Evolutionary conservation across 495 filamentous ascomycete genomes (phyloP).

Genomic region (Aspergillus nanangensis): DNA sequence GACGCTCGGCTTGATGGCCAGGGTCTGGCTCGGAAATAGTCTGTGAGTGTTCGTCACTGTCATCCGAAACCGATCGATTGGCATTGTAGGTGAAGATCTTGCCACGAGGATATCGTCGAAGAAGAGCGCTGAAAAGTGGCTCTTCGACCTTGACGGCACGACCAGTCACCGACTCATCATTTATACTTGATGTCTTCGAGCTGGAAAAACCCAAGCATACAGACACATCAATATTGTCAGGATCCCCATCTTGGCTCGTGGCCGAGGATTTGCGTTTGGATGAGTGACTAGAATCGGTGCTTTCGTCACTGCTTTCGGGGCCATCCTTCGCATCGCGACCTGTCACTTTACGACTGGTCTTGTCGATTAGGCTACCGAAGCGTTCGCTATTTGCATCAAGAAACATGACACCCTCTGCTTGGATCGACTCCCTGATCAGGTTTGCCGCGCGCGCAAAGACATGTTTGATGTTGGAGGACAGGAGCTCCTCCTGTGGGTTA

Average conservation of each 20-base stretch:
- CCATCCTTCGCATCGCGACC: neutral
- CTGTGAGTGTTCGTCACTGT: slow-evolving; percentile 8
- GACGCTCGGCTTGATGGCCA: slow-evolving; percentile 23
- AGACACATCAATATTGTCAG: slow-evolving; percentile 4
- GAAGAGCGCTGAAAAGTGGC: slow-evolving; percentile 12
- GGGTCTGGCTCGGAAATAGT: slow-evolving; percentile 5
- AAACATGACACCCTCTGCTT: slow-evolving; percentile 48
- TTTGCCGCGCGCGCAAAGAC: slow-evolving; percentile 36
- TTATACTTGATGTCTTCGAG: slow-evolving; percentile 14
- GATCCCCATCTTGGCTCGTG: neutral
- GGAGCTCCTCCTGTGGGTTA: slow-evolving; percentile 6
- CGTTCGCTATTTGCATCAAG: slow-evolving; percentile 36
- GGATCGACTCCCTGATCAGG: slow-evolving; percentile 47
- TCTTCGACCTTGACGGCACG: slow-evolving; percentile 24
- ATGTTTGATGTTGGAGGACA: slow-evolving; percentile 3
- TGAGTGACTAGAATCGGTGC: slow-evolving; percentile 9
- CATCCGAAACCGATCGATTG: slow-evolving; percentile 22
- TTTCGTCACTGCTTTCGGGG: slow-evolving; percentile 13
- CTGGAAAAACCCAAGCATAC: slow-evolving; percentile 16
- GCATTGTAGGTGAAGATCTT: slow-evolving; percentile 55
- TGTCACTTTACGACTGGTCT: slow-evolving; percentile 1
- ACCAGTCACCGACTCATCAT: slow-evolving; percentile 22
- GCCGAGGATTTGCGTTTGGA: neutral
- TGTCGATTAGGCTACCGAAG: slow-evolving; percentile 13
- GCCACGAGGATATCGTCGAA: slow-evolving; percentile 54